Base-by-base conservation (phyloP, 768 basidiomycete genomes). In the Hygrocybe punicea region DNA sequence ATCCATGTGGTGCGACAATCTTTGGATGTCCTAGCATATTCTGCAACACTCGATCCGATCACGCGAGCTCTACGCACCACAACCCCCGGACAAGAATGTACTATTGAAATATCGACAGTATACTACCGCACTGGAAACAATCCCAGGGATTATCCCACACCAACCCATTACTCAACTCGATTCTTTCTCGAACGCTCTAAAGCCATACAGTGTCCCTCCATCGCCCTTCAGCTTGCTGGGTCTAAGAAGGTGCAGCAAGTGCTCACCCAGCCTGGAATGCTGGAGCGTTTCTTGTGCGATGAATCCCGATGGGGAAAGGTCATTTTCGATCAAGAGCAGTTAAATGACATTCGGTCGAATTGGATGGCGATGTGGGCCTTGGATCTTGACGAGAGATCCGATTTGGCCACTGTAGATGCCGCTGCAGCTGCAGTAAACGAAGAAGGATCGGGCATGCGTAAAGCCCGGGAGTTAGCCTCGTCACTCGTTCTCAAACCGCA, bases 211-310 rank as follows among this genome's bases (percentile, higher is more conserved):
- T 99, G 96, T 66, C 96, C 96, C 0, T 84, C 85, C 1, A 84
- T 98, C 62, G 85, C 89, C 4, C 79, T 98, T 13, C 96, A 98
- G 62, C 84, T 98, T n/a, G 93, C 95, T 0, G 96, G 96, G 0
- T 86, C 88, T 3, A 99, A 99, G 79, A 97, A 97, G 67, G 84
- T 99, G 0, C 96, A 98, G 70, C 86, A 98, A 65, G 89, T 47
- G 7, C 45, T 88, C 0, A 82, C 87, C 6, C 80, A 83, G 25
- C 83, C 84, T 0, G 86, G 86, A 1, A 72, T 91, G 6, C 76
- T 96, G 17, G 91, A 92, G 62, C 74, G 75, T 11, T 95, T 94
- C 73, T 75, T 95, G 37, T 68, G 67, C 17, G 68, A 79, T 57
- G 59, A 70, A 50, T 59, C 64, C 29, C 75, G 73, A 54, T 74